Evolutionary conservation across 768 basidiomycete species (phyloP).

Genomic region (Lactarius trivialis): DNA sequence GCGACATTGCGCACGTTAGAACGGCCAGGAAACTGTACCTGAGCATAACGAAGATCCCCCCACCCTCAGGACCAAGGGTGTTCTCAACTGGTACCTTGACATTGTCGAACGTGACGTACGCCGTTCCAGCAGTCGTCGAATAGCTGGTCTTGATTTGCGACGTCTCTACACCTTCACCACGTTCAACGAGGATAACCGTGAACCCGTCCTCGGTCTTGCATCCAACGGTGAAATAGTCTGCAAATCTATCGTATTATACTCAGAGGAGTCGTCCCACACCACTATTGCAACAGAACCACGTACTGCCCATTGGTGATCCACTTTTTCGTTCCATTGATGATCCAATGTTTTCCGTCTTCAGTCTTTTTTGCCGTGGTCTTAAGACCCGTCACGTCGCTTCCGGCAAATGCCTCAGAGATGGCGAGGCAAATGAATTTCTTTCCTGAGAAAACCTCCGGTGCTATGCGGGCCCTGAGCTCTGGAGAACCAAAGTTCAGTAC

Average conservation of each 20-base stretch:
- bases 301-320: conserved; percentile 78
- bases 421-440: conserved; percentile 85
- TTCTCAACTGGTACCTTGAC: conserved; percentile 84
- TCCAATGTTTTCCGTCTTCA: conserved; percentile 78
- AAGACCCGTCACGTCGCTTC: conserved; percentile 76
- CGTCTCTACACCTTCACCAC: conserved; percentile 76
- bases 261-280: not conserved
- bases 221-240: conserved; percentile 58
- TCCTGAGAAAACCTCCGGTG: conserved; percentile 59
- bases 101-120: conserved; percentile 75
- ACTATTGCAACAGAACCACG: conserved; percentile 19
- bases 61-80: conserved; percentile 74
- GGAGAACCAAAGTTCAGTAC: conserved; percentile 75
- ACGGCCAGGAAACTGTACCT: conserved; percentile 32
- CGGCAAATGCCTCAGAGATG: conserved; percentile 85
- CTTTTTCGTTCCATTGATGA: conserved; percentile 83
- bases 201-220: conserved; percentile 71
- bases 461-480: conserved; percentile 47
- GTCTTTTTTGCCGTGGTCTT: conserved; percentile 72
- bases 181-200: conserved; percentile 81
- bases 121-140: conserved; percentile 81
- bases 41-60: conserved; percentile 59
- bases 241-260: conserved; percentile 31
- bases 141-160: conserved; percentile 88
- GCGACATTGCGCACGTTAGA: not conserved